Evolutionary conservation across 2,329 filamentous ascomycete genomes (phyloP).

Genomic region (Aspergillus melleus): DNA sequence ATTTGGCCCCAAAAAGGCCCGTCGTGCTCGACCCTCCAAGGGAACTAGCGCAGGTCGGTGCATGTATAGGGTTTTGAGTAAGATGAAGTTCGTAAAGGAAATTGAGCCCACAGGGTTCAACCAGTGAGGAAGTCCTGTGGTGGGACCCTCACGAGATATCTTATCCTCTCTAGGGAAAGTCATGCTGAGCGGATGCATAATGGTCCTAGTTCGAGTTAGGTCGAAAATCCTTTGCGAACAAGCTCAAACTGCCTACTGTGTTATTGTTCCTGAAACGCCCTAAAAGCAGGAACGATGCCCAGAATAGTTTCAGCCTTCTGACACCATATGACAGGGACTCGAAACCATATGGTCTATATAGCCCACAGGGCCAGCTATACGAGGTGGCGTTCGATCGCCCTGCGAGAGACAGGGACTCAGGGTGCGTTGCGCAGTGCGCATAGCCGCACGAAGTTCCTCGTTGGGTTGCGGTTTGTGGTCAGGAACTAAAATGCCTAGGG

Average conservation of each 20-base stretch:
- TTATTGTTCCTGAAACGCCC: not conserved
- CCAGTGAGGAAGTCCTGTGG: not conserved
- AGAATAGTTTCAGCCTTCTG: not conserved
- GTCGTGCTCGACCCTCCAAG: not conserved
- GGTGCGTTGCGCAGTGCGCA: not conserved
- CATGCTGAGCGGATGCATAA: not conserved
- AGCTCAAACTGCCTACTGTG: not conserved
- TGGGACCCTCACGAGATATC: not conserved
- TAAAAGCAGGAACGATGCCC: not conserved
- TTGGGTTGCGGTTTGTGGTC: not conserved
- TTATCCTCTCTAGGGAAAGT: not conserved
- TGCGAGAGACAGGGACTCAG: not conserved
- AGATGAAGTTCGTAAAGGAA: not conserved
- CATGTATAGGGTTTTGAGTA: not conserved
- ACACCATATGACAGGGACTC: not conserved
- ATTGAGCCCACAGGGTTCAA: not conserved
- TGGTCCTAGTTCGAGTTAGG: not conserved
- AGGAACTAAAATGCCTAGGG: not conserved
- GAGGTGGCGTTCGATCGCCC: not conserved
- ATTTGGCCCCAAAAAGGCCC: not conserved
- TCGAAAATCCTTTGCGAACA: not conserved
- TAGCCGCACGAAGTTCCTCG: not conserved
- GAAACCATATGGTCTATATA: too few species aligned
- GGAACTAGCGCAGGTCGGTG: not conserved
- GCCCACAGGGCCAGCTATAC: not conserved